Evolutionary conservation across 139 green algal species (phyloP).

Genomic region (Chlamydomonas sp.): DNA sequence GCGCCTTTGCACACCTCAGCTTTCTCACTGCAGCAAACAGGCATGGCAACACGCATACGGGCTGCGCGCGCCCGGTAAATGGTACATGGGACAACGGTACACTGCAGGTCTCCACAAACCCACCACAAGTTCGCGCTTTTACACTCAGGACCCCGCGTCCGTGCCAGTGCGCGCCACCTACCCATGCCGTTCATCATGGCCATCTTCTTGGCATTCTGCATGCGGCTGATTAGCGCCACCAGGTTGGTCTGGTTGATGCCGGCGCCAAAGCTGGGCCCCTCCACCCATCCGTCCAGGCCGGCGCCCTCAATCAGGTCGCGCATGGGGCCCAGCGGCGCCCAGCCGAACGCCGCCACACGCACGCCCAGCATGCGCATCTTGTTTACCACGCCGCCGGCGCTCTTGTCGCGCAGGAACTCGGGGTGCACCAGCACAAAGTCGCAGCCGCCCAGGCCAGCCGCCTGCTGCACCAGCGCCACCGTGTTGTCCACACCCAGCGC

Average conservation of each 20-base stretch:
- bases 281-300: conserved; percentile 56
- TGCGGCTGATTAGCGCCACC: conserved; percentile 37
- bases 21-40: no score
- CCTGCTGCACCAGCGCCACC: conserved; percentile 56
- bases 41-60: no score
- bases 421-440: conserved; percentile 65
- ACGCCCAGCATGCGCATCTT: conserved; percentile 27
- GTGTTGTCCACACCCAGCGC: conserved; percentile 52
- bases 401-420: conserved; percentile 57
- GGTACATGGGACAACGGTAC: no score
- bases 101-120: no score
- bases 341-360: conserved; percentile 56
- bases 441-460: conserved; percentile 41
- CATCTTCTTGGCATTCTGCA: conserved; percentile 38
- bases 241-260: conserved; percentile 38
- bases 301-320: conserved; percentile 52
- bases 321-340: conserved; percentile 41
- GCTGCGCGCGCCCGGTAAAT: no score
- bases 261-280: conserved; percentile 53
- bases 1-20: neutral
- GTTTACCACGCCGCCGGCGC: neutral
- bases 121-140: neutral
- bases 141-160: neutral
- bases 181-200: conserved; percentile 11
- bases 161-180: neutral